phyloP scores from a whole-genome alignment of 768 basidiomycete species.

The Dictyophora rubrovolvata region DNA sequence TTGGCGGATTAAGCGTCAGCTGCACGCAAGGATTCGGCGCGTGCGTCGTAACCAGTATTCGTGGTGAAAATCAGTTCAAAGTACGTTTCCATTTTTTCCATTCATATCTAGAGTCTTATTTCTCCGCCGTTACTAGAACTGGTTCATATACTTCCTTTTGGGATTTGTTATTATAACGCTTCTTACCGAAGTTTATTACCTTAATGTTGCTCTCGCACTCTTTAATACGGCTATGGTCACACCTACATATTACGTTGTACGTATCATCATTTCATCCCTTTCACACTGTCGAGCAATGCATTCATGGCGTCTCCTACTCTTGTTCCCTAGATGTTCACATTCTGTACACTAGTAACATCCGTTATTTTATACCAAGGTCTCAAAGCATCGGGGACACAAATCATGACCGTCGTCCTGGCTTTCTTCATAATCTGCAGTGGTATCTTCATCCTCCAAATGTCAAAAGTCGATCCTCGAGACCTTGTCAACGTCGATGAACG shows the following conservation, averaged over 20 bases:
- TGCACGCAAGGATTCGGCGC: constrained; percentile 91
- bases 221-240: constrained; percentile 90
- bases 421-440: constrained; percentile 88
- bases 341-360: constrained; percentile 76
- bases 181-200: constrained; percentile 84
- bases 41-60: constrained; percentile 69
- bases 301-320: background rate
- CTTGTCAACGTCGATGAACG: constrained; percentile 75
- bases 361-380: constrained; percentile 89
- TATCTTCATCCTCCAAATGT: constrained; percentile 92
- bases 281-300: background rate
- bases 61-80: constrained; percentile 55
- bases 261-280: constrained; percentile 37
- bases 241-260: constrained; percentile 80
- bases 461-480: constrained; percentile 79
- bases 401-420: constrained; percentile 85
- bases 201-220: constrained; percentile 90
- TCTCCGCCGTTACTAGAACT: constrained; percentile 47
- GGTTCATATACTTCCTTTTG: constrained; percentile 86
- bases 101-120: constrained; percentile 6
- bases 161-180: constrained; percentile 78
- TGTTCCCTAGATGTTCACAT: constrained; percentile 32
- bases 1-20: constrained; percentile 90
- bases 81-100: constrained; percentile 24
- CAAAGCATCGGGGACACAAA: constrained; percentile 60